Base-by-base conservation (phyloP, 192 early-diverging fungal species). In the Umbelopsis ramanniana region DNA sequence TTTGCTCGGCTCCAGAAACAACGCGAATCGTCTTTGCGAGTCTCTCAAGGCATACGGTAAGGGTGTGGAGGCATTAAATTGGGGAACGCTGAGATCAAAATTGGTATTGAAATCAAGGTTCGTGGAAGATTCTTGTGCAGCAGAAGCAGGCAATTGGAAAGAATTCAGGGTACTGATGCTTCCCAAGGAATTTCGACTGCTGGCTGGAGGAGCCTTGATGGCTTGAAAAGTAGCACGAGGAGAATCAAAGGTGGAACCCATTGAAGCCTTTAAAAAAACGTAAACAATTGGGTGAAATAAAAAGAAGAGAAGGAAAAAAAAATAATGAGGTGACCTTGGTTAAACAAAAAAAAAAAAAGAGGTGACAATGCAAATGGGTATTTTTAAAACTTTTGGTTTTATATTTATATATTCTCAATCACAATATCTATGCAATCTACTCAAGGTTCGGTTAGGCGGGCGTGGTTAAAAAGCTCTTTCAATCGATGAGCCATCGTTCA, bases 11-110 rank as follows among this genome's bases (percentile, higher is more conserved):
- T 81, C 69, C 4, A 81, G 54, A 35, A 69, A 74, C 12, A 81
- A 38, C 21, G 52, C 43, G 52, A 81, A 74, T 4, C 69, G 69
- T 40, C 79, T 53, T 52, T 60, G 46, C 5, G 68, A 35, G 21
- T 81, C 79, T 26, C 79, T 69, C 17, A 75, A 37, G n/a, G 66
- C 23, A 46, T 81, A 73, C n/a, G 79, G 79, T 24, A 69, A 24
- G 38, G 70, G 77, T 3, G 69, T 52, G 21, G 46, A 45, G 45
- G 43, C 46, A 63, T 35, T 37, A 15, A n/a, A 26, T 17, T 63
- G 57, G 2, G 57, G 7, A 29, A 63, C 26, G 33, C 57, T 63
- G 57, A 63, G 57, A 63, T 63, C 57, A 35, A 63, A 63, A 63
- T 63, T 63, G 57, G 57, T 63, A n/a, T 63, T 63, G 57, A 63